Evolutionary conservation across 768 basidiomycete species (phyloP), one percentile per base, ranked within the genome.

Genomic region (Mycena polygramma): DNA sequence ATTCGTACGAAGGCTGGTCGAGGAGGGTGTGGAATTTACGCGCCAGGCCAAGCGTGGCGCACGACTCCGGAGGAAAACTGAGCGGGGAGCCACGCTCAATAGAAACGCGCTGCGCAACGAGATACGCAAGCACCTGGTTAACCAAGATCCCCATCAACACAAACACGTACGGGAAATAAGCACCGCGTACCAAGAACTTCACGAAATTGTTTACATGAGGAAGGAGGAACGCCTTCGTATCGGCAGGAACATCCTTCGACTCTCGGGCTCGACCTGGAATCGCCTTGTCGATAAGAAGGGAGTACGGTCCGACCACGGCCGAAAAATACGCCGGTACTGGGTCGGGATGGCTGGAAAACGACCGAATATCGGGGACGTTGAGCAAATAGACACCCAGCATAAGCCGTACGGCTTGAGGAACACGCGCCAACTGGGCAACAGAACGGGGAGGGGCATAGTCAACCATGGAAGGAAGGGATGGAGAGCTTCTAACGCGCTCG

Each of bases 51-150:
- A 54, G 30, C 9, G 35, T 37, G 3, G 2, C 2, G 15, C 36
- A 36, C 17, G 35, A 11, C 35, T 54, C 53, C 35, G 30, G 7
- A 37, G 53, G 53, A 11, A 54, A 1, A 8, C 19, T 1, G 2
- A 19, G 6, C 2, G 19, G 30, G 5, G 4, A 7, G 35, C 37
- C 4, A 2, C 2, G 7, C 2, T n/a, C 6, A 11, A 7, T 5
- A 7, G 48, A 20, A 7, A 7, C 7, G 8, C 6, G 17, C 20
- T 6, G n/a, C 4, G 6, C 53, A 35, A 54, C 15, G 35, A 37
- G 17, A 17, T 54, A 20, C 5, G 53, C 53, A 19, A 36, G 26
- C 7, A 30, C 30, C 53, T 54, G 53, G 9, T 2, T 13, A 9
- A 45, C 10, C 5, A 37, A 37, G 15, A 19, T 4, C 15, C 5